These are phyloP conservation scores for Trichothecium roseum DNA, from an alignment of 2,329 filamentous ascomycete genomes.

Conservation along the genomic window DNA sequence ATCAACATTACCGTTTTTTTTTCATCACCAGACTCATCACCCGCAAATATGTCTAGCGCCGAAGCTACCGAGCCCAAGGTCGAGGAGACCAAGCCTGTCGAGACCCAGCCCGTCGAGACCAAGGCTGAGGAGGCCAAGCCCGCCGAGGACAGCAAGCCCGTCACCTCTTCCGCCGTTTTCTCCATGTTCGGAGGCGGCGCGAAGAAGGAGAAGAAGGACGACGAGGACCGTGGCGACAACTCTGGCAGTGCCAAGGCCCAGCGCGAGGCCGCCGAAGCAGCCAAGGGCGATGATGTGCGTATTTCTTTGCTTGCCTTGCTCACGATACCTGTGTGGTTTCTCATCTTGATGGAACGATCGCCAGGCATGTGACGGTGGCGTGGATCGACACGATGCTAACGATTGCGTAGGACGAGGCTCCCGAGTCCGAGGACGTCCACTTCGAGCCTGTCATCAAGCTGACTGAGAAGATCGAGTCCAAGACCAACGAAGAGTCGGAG, in stretches of 20 bases:
- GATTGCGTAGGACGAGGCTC: conserved; percentile 49
- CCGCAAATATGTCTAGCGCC: conserved; percentile 34
- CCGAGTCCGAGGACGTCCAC: conserved; percentile 86
- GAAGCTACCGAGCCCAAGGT: conserved; percentile 45
- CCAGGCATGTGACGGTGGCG: neutral
- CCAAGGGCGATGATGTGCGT: conserved; percentile 43
- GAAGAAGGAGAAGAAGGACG: conserved; percentile 92
- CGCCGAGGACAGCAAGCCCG: conserved; percentile 24
- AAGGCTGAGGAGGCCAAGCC: conserved; percentile 8
- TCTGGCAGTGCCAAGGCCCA: conserved; percentile 82
- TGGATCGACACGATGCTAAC: neutral
- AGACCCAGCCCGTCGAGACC: conserved; percentile 14
- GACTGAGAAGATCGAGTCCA: conserved; percentile 92
- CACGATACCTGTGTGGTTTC: no score
- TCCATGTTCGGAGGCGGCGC: conserved; percentile 98
- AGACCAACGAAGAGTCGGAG: conserved; percentile 97
- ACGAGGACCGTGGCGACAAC: conserved; percentile 74
- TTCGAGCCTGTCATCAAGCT: conserved; percentile 95
- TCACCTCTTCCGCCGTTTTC: conserved; percentile 64
- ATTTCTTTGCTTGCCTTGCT: neutral
- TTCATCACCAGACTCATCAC: conserved; percentile 1
- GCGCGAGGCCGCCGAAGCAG: conserved; percentile 37
- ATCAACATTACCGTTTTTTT: neutral
- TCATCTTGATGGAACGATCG: no score
- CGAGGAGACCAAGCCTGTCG: conserved; percentile 31